A percentile compares a stretch with the other conserved stretches of the same genome.
Evolutionary conservation across 2,329 filamentous ascomycete genomes (phyloP).

Genomic region (Byssothecium circinans): DNA sequence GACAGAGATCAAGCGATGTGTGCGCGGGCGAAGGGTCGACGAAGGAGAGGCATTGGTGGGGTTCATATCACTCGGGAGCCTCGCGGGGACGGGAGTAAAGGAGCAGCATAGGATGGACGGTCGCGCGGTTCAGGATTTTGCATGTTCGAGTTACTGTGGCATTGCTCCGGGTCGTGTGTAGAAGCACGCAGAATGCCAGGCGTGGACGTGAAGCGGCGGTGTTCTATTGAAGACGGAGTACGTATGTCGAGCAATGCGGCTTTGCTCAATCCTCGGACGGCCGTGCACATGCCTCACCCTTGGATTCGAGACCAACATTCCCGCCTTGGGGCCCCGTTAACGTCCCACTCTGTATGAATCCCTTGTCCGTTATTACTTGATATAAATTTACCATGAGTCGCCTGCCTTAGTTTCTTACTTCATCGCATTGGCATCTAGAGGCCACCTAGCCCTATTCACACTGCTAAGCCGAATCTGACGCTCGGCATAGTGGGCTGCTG

Average conservation of each 20-base stretch:
- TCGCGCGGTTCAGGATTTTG: constrained; percentile 26
- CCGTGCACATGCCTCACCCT: constrained; percentile 17
- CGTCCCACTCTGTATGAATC: not conserved
- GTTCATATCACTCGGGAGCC: constrained; percentile 44
- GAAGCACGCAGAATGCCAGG: constrained; percentile 7
- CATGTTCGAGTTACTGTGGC: constrained; percentile 37
- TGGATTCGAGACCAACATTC: constrained; percentile 6
- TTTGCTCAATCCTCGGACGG: constrained; percentile 4
- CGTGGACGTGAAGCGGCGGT: constrained; percentile 10
- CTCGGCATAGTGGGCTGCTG: constrained; percentile 6
- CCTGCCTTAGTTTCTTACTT: not conserved
- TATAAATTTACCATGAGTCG: no score
- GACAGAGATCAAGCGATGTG: constrained; percentile 52
- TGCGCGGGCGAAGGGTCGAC: constrained; percentile 51
- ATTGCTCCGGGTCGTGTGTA: constrained; percentile 20
- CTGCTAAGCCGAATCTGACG: not conserved
- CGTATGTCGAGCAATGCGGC: constrained; percentile 12
- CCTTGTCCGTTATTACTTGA: not conserved
- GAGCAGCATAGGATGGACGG: constrained; percentile 43
- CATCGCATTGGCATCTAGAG: constrained; percentile 2
- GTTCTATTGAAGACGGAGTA: constrained; percentile 16
- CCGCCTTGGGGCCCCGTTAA: constrained; percentile 6
- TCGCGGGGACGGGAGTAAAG: constrained; percentile 32
- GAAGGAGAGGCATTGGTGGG: constrained; percentile 44
- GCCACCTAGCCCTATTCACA: constrained; percentile 11